A percentile compares a stretch with the other conserved stretches of the same genome.
phyloP scores from a whole-genome alignment of 208 protist species.

The Acanthamoeba sp. region DNA sequence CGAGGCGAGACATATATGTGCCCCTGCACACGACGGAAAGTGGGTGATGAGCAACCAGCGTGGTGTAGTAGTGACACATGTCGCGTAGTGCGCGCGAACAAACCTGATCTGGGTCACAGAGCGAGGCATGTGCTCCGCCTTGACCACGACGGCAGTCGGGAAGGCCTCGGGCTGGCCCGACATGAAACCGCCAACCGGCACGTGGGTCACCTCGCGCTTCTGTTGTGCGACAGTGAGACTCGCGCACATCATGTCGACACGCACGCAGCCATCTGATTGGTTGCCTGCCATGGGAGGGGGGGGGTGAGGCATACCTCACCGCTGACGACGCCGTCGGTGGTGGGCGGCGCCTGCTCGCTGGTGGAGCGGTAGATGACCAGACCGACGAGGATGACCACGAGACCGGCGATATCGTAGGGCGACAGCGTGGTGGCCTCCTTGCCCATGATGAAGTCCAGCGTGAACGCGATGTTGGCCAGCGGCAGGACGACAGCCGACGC shows the following conservation, averaged over 20 bases:
- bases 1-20: not conserved
- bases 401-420: conserved; percentile 72
- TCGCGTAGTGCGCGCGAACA: not conserved
- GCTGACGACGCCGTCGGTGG: not conserved
- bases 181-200: conserved; percentile 36
- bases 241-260: no score
- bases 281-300: not conserved
- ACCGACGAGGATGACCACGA: conserved; percentile 72
- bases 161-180: conserved; percentile 38
- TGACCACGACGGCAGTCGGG: conserved; percentile 5
- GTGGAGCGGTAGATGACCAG: conserved; percentile 72
- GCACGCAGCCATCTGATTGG: no score
- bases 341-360: conserved; percentile 29
- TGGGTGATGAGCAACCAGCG: not conserved
- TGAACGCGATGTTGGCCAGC: conserved; percentile 78
- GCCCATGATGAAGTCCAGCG: conserved; percentile 77
- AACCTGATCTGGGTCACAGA: conserved; percentile 30
- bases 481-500: conserved; percentile 73
- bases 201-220: conserved; percentile 50
- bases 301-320: not conserved
- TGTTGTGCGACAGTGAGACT: not conserved
- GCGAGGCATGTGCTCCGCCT: conserved; percentile 20
- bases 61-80: no score
- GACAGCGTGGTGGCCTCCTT: conserved; percentile 41
- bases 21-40: not conserved